Evolutionary conservation across 352 stramenopile genomes (phyloP), one percentile per base, ranked within the genome.

Genomic region (Phytophthora ohioensis): DNA sequence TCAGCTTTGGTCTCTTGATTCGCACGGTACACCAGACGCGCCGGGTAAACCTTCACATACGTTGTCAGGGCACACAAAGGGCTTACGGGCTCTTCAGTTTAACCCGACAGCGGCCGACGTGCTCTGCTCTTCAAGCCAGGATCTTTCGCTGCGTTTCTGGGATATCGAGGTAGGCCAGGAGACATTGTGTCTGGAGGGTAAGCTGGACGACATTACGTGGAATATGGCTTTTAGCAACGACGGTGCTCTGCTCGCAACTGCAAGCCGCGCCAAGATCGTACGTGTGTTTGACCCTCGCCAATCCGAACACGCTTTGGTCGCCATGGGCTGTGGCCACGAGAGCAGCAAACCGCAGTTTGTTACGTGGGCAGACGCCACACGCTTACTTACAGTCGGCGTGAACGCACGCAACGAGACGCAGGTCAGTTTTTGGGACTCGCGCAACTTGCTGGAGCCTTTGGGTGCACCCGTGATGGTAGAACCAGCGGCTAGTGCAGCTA

Each of bases 171-270:
- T 71, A 12, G 84, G 79, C 12, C 68, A 76, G 17, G 77, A 91
- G 69, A 80, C 75, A 12, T 47, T 80, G 41, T 77, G 68, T 55
- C 32, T 92, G 7, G 46, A 73, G 0, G 73, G 58, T 15, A 92
- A 93, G 56, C 71, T 94, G 13, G 87, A 94, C 34, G 88, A 95
- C 54, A 77, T 86, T 35, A 75, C 86, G 6, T 94, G 84, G 85
- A 93, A 91, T 59, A 84, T 90, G 51, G 78, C 67, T 2, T 93
- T 94, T 54, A 95, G 79, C 54, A 65, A 64, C 2, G 84, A 95
- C 32, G 88, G 85, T 8, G 67, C 68, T 46, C 49, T 94, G 47
- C 55, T 95, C 4, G 86, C 87, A 34, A 93, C 85, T 7, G 76
- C 85, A 34, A 91, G 83, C 47, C 84, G 87, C 11, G 88, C 81